phyloP scores from a whole-genome alignment of 805 yeast species.

The Cyberlindnera maritima region DNA sequence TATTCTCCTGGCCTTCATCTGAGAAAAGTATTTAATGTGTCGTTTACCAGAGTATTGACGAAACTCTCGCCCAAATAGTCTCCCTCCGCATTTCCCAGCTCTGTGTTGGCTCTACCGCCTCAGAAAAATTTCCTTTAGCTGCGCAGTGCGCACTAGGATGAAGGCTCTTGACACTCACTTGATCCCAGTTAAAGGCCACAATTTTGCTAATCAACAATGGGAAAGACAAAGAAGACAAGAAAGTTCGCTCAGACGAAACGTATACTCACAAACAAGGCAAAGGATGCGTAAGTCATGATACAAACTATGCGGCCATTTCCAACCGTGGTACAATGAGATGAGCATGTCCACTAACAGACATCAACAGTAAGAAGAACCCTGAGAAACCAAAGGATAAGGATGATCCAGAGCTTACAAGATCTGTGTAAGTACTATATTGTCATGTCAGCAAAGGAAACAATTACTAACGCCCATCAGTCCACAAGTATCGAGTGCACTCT shows the following conservation, averaged over 20 bases:
- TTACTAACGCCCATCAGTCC: slow-evolving; percentile 40
- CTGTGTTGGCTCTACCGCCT: slow-evolving; percentile 5
- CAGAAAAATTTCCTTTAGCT: slow-evolving; percentile 5
- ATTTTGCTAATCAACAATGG: slow-evolving; percentile 52
- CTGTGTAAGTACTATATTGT: slow-evolving; percentile 32
- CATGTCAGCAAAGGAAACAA: background rate
- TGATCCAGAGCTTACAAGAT: slow-evolving; percentile 75
- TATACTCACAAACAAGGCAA: slow-evolving; percentile 70
- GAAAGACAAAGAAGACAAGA: slow-evolving; percentile 95
- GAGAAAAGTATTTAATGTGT: too few relatives aligned
- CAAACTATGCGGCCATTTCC: too few relatives aligned
- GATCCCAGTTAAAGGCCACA: too few relatives aligned
- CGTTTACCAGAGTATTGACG: too few relatives aligned
- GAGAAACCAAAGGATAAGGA: slow-evolving; percentile 40
- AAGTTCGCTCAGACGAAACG: slow-evolving; percentile 93
- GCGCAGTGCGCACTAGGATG: too few relatives aligned
- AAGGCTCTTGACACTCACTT: too few relatives aligned
- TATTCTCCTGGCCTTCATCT: too few relatives aligned
- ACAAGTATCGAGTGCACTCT: slow-evolving; percentile 92
- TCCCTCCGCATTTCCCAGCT: too few relatives aligned
- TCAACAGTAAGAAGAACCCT: slow-evolving; percentile 38
- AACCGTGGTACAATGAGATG: background rate
- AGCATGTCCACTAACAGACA: slow-evolving; percentile 4
- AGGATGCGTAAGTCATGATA: slow-evolving; percentile 48
- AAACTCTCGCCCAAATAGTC: too few relatives aligned